phyloP scores from a whole-genome alignment of 768 basidiomycete species.

The Cystobasidium ongulense region DNA sequence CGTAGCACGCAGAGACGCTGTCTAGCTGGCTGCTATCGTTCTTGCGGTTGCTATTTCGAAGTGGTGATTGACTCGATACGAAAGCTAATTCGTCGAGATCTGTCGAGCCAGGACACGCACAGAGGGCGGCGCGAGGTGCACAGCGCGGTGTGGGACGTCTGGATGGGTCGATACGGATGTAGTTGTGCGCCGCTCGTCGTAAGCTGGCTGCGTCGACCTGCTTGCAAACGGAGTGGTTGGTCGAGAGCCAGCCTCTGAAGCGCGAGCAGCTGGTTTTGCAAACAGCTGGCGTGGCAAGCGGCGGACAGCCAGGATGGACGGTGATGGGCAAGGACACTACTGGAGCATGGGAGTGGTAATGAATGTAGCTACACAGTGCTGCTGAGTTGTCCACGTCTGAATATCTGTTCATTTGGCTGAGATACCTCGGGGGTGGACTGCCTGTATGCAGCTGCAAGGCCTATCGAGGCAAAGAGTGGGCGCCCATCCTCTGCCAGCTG shows the following conservation, averaged over 20 bases:
- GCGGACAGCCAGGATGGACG: not conserved
- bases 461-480: too few species aligned
- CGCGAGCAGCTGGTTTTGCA: not conserved
- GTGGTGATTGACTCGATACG: conserved; percentile 1
- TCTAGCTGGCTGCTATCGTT: not conserved
- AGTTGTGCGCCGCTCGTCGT: not conserved
- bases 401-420: too few species aligned
- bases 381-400: too few species aligned
- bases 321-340: too few species aligned
- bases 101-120: not conserved
- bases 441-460: too few species aligned
- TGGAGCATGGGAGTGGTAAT: too few species aligned
- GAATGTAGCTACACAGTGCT: too few species aligned
- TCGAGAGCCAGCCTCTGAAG: not conserved
- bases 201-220: not conserved
- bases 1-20: not conserved
- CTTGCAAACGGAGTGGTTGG: not conserved
- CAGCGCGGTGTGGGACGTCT: not conserved
- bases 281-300: not conserved
- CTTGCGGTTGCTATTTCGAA: not conserved
- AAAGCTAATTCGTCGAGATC: conserved; percentile 22
- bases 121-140: not conserved
- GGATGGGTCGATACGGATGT: not conserved
- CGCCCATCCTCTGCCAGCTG: too few species aligned
- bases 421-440: too few species aligned